Evolutionary conservation across 1,284 basidiomycete species (phyloP).

Genomic region (Marasmius fiardii): DNA sequence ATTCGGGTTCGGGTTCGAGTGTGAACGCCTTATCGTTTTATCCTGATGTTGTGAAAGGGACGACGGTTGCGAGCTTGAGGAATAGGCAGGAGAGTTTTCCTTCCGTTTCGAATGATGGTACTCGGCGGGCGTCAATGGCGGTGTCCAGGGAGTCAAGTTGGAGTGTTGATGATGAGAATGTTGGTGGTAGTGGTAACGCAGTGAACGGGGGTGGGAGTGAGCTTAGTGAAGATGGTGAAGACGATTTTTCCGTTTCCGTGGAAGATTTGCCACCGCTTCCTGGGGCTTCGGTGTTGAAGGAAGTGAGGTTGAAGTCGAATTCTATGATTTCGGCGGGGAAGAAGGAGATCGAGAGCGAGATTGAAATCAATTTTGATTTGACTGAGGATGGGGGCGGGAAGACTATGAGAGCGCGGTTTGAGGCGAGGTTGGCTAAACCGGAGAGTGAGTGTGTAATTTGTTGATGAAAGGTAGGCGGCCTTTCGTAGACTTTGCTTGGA

Average conservation of each 20-base stretch:
- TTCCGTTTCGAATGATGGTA: no score
- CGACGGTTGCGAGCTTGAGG: background rate
- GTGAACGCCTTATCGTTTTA: background rate
- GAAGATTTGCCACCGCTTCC: background rate
- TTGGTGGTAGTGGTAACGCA: background rate
- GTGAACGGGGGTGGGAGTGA: background rate
- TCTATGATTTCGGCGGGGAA: background rate
- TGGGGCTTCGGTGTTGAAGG: background rate
- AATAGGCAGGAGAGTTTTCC: background rate
- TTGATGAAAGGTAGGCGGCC: background rate
- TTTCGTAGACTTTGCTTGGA: no score
- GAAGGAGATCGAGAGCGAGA: background rate
- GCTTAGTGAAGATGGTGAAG: background rate
- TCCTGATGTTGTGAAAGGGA: background rate
- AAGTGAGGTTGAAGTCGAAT: background rate
- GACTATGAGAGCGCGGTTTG: background rate
- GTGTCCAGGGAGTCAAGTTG: background rate
- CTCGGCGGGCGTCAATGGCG: background rate
- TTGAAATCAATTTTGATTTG: background rate
- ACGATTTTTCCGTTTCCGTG: background rate
- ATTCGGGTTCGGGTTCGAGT: no score
- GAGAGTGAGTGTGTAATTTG: slow-evolving; percentile 5
- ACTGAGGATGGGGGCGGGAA: background rate
- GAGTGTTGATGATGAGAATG: background rate
- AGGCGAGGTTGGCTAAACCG: slow-evolving; percentile 1